Evolutionary conservation across 108 stramenopile genomes (phyloP).

Genomic region (Pseudonitzschia delicatissima): DNA sequence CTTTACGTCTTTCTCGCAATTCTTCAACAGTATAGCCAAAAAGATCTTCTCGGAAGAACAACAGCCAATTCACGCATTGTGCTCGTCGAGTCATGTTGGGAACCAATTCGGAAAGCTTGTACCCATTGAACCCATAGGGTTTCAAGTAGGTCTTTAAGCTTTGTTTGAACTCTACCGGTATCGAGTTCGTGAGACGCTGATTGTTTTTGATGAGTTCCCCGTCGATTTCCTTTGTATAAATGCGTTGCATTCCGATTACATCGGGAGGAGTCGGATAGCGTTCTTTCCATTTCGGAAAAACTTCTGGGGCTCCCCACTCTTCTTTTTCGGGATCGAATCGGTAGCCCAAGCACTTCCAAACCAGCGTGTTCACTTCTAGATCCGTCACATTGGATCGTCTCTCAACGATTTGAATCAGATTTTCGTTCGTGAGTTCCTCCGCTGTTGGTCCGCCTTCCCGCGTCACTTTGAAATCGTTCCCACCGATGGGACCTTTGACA

Average conservation of each 20-base stretch:
- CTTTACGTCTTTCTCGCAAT: constrained; percentile 51
- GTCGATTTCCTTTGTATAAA: constrained; percentile 86
- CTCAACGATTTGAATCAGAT: constrained; percentile 70
- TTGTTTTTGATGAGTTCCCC: constrained; percentile 70
- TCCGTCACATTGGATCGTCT: constrained; percentile 49
- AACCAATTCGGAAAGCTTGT: constrained; percentile 84
- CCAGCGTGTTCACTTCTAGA: constrained; percentile 86
- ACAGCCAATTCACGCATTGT: constrained; percentile 90
- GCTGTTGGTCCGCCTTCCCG: constrained; percentile 61
- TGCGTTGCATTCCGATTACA: constrained; percentile 87
- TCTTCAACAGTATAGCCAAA: constrained; percentile 89
- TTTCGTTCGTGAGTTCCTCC: constrained; percentile 80
- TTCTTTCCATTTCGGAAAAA: constrained; percentile 91
- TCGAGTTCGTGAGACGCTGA: constrained; percentile 63
- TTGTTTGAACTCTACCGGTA: constrained; percentile 86
- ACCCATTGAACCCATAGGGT: constrained; percentile 86
- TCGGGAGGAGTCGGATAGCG: constrained; percentile 90
- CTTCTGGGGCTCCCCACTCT: constrained; percentile 54
- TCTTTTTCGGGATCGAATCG: constrained; percentile 53
- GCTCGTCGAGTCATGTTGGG: constrained; percentile 95
- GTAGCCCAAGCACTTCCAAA: constrained; percentile 96
- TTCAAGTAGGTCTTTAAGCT: constrained; percentile 67
- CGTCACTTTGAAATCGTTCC: constrained; percentile 45
- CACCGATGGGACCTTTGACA: constrained; percentile 51
- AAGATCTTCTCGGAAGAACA: constrained; percentile 84